Base-by-base conservation (phyloP, 352 stramenopile species). In the Phytophthora foliorum region DNA sequence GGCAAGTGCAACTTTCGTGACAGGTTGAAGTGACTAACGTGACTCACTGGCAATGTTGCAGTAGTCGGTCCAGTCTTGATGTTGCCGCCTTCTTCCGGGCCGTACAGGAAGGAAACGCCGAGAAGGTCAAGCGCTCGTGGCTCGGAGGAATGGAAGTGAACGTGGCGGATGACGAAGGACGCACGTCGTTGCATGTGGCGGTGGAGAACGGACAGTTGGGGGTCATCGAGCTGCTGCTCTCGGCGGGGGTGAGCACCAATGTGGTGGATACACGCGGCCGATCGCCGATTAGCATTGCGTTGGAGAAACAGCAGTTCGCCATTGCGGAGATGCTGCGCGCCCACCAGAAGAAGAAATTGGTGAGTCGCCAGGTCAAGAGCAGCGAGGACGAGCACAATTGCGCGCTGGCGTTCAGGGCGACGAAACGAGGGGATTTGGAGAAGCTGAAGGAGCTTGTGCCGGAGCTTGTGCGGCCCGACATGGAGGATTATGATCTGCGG, bases 91-190 rank as follows among this genome's bases (percentile, higher is more conserved):
- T 89, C 36, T 92, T 91, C 52, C 75, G 54, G 10, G 86, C 85
- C 3, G 77, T 95, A 32, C 63, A 86, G 42, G 62, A 76, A 19
- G 87, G 87, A 22, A 84, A 95, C 55, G 86, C 80, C 0, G 87
- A 93, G 45, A 84, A 84, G 34, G 74, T 95, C n/a, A 95, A 95
- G 67, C 77, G 86, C 16, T 76, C 77, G 11, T 95, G 87, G 87
- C 78, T 95, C 21, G 71, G 80, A 16, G 84, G 87, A 0, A 49
- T 91, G 27, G 73, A 77, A 44, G 77, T 95, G n/a, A 78, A 95
- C 61, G 69, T 80, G 14, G 72, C 75, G 5, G 85, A 95, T 67
- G 65, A 70, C 0, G 22, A 56, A 0, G 84, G 87, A 22, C 77
- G 84, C 6, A 91, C 88, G 9, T 87, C 88, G 52, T 75, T 95